Evolutionary conservation across 208 protist genomes (phyloP).

Genomic region (Wallacemonas sp.): DNA sequence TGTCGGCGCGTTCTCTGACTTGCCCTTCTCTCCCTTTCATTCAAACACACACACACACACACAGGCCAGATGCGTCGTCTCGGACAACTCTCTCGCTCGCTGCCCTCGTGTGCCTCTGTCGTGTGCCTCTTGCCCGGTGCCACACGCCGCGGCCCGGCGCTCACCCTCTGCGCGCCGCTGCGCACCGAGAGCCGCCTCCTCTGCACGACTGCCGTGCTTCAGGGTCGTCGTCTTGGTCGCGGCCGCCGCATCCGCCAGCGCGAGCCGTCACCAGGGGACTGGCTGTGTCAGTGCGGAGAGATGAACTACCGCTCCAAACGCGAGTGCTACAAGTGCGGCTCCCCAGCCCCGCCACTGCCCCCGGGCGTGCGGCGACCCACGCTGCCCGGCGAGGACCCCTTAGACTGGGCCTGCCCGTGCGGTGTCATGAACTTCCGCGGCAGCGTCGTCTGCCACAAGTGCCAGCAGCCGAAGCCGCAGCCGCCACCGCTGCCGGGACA

Average conservation of each 20-base stretch:
- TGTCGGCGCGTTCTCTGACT: too few relatives aligned
- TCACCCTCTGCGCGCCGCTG: neutral
- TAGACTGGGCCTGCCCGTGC: conserved; percentile 92
- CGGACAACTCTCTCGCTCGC: too few relatives aligned
- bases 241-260: conserved; percentile 41
- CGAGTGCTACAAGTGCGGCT: conserved; percentile 91
- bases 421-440: conserved; percentile 92
- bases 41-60: too few relatives aligned
- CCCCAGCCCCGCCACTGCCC: conserved; percentile 85
- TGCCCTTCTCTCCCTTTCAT: too few relatives aligned
- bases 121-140: neutral
- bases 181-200: neutral
- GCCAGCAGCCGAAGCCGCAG: conserved; percentile 82
- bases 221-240: conserved; percentile 59
- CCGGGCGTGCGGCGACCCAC: conserved; percentile 77
- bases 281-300: conserved; percentile 89
- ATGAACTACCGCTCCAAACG: conserved; percentile 85
- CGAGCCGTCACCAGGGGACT: conserved; percentile 80
- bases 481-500: conserved; percentile 76
- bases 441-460: conserved; percentile 83
- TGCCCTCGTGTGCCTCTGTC: too few relatives aligned
- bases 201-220: conserved; percentile 10
- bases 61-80: too few relatives aligned
- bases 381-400: conserved; percentile 87
- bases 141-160: neutral